These are phyloP conservation scores for Clonostachys sp. DNA, from an alignment of 2,329 filamentous ascomycete species.

Conservation along the genomic window DNA sequence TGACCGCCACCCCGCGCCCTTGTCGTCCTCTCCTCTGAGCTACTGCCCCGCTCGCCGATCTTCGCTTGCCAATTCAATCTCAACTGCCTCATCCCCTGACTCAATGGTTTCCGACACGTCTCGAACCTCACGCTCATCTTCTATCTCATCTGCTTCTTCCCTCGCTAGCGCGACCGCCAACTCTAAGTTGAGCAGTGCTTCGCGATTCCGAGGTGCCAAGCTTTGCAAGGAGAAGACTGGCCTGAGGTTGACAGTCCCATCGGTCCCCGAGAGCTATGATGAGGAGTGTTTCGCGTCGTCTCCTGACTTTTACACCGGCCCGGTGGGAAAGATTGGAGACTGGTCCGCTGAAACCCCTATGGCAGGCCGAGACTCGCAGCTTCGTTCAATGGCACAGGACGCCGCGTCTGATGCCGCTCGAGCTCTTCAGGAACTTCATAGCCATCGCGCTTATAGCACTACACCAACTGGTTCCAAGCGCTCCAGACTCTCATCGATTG, in stretches of 20 bases:
- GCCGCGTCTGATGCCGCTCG: slow-evolving; percentile 49
- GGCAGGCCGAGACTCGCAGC: slow-evolving; percentile 37
- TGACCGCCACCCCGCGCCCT: slow-evolving; percentile 45
- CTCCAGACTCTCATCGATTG: slow-evolving; percentile 36
- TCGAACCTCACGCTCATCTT: slow-evolving; percentile 58
- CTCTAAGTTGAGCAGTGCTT: slow-evolving; percentile 47
- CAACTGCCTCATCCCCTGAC: slow-evolving; percentile 60
- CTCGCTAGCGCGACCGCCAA: slow-evolving; percentile 55
- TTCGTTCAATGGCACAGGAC: slow-evolving; percentile 36
- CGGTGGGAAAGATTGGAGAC: slow-evolving; percentile 45
- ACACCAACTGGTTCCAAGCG: slow-evolving; percentile 48
- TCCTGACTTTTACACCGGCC: slow-evolving; percentile 51
- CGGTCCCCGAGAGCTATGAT: slow-evolving; percentile 53
- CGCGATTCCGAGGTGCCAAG: slow-evolving; percentile 60
- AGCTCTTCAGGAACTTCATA: slow-evolving; percentile 56
- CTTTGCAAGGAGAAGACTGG: slow-evolving; percentile 50
- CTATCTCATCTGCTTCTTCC: slow-evolving; percentile 59
- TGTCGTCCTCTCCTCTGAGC: slow-evolving; percentile 47
- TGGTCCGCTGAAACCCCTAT: slow-evolving; percentile 43
- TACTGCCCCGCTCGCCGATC: slow-evolving; percentile 49
- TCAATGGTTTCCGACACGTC: slow-evolving; percentile 64
- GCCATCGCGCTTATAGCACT: slow-evolving; percentile 35
- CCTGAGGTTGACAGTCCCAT: slow-evolving; percentile 46
- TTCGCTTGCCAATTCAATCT: slow-evolving; percentile 59
- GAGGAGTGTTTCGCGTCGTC: slow-evolving; percentile 47